Percentiles rank a stretch among this genome's conserved stretches.
Conservation (phyloP, 2,329 filamentous ascomycete genomes). For the Fusarium nelsonii region DNA sequence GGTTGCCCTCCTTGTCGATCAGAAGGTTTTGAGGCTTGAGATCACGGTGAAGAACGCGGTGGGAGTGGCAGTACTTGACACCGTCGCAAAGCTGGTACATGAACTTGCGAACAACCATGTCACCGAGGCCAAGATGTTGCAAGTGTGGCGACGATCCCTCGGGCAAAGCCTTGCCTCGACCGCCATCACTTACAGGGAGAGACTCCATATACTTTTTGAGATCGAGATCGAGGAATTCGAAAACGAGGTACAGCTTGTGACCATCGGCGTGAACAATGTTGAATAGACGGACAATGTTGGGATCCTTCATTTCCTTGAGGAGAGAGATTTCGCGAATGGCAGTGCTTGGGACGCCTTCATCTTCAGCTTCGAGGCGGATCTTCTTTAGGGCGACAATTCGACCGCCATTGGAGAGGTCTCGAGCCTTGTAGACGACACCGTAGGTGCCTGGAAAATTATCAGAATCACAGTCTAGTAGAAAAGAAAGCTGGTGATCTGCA, state of each 20-base stretch:
- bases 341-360: conserved; percentile 92
- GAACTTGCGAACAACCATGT: conserved; percentile 90
- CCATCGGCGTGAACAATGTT: conserved; percentile 97
- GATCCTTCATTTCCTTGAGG: conserved; percentile 93
- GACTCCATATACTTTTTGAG: conserved; percentile 98
- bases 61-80: conserved; percentile 88
- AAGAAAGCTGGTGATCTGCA: conserved; percentile 2
- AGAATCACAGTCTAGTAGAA: conserved; percentile 1
- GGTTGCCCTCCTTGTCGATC: conserved; percentile 86
- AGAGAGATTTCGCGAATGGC: conserved; percentile 95
- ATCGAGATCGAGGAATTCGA: conserved; percentile 91
- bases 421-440: conserved; percentile 94
- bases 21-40: conserved; percentile 92
- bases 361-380: conserved; percentile 93
- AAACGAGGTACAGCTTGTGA: conserved; percentile 93
- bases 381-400: conserved; percentile 95
- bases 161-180: conserved; percentile 85
- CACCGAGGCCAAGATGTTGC: conserved; percentile 77
- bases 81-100: conserved; percentile 90
- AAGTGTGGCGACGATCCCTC: conserved; percentile 77
- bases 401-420: conserved; percentile 83
- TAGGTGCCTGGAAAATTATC: conserved; percentile 76
- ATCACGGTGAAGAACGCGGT: conserved; percentile 88
- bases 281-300: conserved; percentile 86
- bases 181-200: conserved; percentile 84